Evolutionary conservation across 306 rosid genomes (phyloP).

Genomic region (Vicia sativa): DNA sequence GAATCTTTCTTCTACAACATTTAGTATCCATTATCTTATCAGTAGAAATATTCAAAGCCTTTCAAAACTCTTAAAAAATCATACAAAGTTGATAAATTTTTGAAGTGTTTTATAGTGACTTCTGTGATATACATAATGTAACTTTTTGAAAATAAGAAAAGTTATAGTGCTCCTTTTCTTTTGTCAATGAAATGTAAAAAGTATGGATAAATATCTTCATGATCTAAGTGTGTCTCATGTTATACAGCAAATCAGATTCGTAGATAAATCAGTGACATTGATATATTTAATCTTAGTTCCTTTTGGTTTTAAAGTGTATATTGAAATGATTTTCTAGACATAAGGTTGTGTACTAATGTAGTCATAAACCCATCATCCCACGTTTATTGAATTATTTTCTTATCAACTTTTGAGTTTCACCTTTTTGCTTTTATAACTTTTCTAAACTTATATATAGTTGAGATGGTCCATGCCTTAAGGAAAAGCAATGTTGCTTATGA

Average conservation of each 20-base stretch:
- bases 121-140: conserved; percentile 18
- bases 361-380: conserved; percentile 52
- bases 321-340: conserved; percentile 34
- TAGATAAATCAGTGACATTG: conserved; percentile 32
- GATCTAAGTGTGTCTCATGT: conserved; percentile 24
- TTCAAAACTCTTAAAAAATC: conserved; percentile 19
- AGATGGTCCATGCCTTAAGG: conserved; percentile 22
- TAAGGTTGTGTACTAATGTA: conserved; percentile 33
- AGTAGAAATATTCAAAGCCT: conserved; percentile 32
- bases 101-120: conserved; percentile 33
- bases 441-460: conserved; percentile 38
- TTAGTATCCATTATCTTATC: conserved; percentile 45
- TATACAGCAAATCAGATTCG: conserved; percentile 15
- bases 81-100: conserved; percentile 24
- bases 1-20: conserved; percentile 41
- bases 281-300: background rate
- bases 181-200: conserved; percentile 41
- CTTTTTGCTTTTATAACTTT: conserved; percentile 49
- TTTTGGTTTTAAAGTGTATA: conserved; percentile 10
- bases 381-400: conserved; percentile 41
- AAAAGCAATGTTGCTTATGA: conserved; percentile 35
- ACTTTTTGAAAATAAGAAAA: conserved; percentile 37
- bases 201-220: conserved; percentile 38
- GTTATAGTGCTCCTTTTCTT: conserved; percentile 36
- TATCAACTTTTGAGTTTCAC: conserved; percentile 41